Base-by-base conservation (phyloP, 129 eudicot species). In the Calendula officinalis region DNA sequence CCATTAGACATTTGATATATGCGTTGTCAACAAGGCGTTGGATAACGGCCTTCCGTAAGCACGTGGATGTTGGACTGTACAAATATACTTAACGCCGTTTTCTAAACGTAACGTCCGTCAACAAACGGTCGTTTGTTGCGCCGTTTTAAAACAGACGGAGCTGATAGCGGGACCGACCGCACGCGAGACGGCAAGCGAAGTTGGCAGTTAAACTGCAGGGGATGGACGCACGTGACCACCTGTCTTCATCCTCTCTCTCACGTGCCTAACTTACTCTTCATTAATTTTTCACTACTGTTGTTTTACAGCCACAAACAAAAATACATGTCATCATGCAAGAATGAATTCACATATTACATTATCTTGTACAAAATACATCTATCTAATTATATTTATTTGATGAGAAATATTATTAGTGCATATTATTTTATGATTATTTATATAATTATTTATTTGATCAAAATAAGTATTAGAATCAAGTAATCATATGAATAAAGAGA, bases 51-150 rank as follows among this genome's bases (percentile, higher is more conserved):
- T 27, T 70, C 76, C 69, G 69, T 71, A 61, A 71, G 8, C 69
- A 71, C 76, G 40, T 62, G 69, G 63, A 61, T 61, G 69, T 71
- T 71, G 76, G 69, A 51, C 63, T 11, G 69, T 71, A 66, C 71
- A 16, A 64, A 22, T 22, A 22, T 22, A 22, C 1, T 27, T 3
- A 71, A 71, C 63, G 69, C 45, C 63, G 68, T 70, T 70, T 37
- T 40, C 0, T 0, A 38, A 42, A 4, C 7, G 27, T 33, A 56
- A 70, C 61, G 68, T 12, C 51, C 44, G 63, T 62, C 52, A 56
- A 5, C 10, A 4, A 44, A 33, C 65, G 64, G 45, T 16, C 13
- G 39, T 15, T 9, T 16, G 16, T 68, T 8, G 44, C 36, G 60
- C 35, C 58, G 45, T 64, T 7, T 15, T 5, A 34, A 33, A 13